phyloP scores from a whole-genome alignment of 2,329 filamentous ascomycete species.

The Neurospora sp. region DNA sequence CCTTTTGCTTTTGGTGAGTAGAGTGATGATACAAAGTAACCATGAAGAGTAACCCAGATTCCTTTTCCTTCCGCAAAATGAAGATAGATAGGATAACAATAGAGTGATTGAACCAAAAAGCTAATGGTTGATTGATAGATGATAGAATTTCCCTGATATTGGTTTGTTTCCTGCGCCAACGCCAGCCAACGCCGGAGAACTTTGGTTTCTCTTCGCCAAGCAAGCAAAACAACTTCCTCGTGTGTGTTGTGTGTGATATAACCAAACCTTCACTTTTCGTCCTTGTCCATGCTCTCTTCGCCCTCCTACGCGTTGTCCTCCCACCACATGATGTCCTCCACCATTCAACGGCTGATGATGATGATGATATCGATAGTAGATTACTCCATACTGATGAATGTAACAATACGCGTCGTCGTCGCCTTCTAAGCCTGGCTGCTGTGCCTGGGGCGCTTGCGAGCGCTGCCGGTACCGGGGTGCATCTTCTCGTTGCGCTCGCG shows the following conservation, averaged over 20 bases:
- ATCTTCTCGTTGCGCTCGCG: slow-evolving; percentile 51
- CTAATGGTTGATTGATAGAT: neutral
- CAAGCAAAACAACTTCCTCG: neutral
- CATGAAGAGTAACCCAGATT: neutral
- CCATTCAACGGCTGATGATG: neutral
- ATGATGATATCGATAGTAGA: neutral
- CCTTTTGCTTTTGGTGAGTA: too few species aligned
- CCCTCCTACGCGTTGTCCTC: neutral
- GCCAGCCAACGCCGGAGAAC: neutral
- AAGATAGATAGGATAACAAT: neutral
- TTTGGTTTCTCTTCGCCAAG: neutral
- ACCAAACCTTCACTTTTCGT: neutral
- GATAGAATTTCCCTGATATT: neutral
- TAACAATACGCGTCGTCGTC: neutral
- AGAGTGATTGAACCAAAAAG: neutral
- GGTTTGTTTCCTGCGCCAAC: neutral
- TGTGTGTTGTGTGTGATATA: neutral
- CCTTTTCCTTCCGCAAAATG: neutral
- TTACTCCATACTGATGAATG: neutral
- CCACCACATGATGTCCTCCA: neutral
- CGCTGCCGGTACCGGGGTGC: slow-evolving; percentile 39
- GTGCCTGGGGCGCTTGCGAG: slow-evolving; percentile 47
- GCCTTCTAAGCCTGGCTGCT: slow-evolving; percentile 22
- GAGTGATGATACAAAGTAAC: too few species aligned
- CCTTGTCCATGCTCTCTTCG: neutral